Evolutionary conservation across 1,139 yeast species (phyloP).

Genomic region (Hemisphaericaspora subhashii): DNA sequence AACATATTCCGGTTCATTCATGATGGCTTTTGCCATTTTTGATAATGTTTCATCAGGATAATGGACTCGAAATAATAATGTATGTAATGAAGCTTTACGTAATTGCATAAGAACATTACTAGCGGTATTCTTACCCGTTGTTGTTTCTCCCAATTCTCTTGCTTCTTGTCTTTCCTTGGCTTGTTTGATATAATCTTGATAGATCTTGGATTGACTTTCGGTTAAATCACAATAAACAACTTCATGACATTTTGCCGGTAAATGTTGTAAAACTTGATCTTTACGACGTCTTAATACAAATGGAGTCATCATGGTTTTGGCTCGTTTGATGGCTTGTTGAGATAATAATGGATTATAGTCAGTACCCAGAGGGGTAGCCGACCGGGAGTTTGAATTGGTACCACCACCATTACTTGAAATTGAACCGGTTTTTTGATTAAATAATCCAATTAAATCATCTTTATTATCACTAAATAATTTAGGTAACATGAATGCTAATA

Average conservation of each 20-base stretch:
- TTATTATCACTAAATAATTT: conserved; percentile 74
- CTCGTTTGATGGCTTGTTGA: conserved; percentile 86
- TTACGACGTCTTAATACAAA: conserved; percentile 90
- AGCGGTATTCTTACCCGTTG: conserved; percentile 38
- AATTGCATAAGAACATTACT: conserved; percentile 66
- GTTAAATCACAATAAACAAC: conserved; percentile 67
- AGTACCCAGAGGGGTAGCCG: conserved; percentile 24
- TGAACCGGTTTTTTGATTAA: conserved; percentile 61
- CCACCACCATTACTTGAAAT: conserved; percentile 48
- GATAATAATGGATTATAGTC: conserved; percentile 80
- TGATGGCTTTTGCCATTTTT: conserved; percentile 73
- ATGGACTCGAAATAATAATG: conserved; percentile 61
- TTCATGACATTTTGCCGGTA: conserved; percentile 73
- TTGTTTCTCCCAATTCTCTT: conserved; percentile 41
- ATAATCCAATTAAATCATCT: conserved; percentile 78
- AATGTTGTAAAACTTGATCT: conserved; percentile 84
- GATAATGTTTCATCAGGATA: conserved; percentile 56
- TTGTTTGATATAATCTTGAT: conserved; percentile 53
- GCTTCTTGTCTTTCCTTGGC: conserved; percentile 53
- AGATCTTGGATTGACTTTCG: conserved; percentile 57
- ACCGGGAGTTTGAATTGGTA: conserved; percentile 4
- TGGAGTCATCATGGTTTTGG: conserved; percentile 98
- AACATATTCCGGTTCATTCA: conserved; percentile 75
- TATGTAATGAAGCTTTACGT: conserved; percentile 76
- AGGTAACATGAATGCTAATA: conserved; percentile 89